phyloP scores from a whole-genome alignment of 148 eudicot genomes.

The Vaccinium myrtillus region DNA sequence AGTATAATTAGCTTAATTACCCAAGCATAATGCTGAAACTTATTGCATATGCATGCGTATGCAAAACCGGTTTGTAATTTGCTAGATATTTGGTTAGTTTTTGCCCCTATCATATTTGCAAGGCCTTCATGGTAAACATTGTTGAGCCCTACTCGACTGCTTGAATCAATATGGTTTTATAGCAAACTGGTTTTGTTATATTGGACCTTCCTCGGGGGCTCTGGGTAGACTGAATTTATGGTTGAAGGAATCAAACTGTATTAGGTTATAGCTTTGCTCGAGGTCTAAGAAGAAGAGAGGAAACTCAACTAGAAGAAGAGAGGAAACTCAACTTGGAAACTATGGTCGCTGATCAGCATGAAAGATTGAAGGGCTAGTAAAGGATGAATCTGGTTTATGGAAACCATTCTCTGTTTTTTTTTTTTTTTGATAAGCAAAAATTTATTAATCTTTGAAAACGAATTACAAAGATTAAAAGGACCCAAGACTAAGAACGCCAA shows the following conservation, averaged over 20 bases:
- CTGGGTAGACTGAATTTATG: not conserved
- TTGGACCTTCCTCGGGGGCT: not conserved
- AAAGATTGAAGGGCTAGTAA: not conserved
- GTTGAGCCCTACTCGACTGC: not conserved
- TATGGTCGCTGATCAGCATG: not conserved
- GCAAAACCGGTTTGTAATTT: constrained; percentile 6
- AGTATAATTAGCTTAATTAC: not conserved
- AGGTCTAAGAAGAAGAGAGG: not conserved
- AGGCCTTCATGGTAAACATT: not conserved
- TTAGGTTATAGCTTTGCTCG: not conserved
- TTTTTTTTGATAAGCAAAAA: no score
- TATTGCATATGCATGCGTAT: not conserved
- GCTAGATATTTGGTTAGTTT: not conserved
- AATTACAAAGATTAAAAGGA: no score
- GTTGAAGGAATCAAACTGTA: not conserved
- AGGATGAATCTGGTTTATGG: not conserved
- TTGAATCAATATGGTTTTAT: not conserved
- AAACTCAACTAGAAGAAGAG: not conserved
- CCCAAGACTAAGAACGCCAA: no score
- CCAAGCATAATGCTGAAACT: not conserved
- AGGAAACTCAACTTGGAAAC: not conserved
- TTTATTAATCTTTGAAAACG: no score
- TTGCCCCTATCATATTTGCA: not conserved
- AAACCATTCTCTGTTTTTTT: not conserved
- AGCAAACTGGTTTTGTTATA: not conserved